Base-by-base conservation (phyloP, 2,329 filamentous ascomycete species). In the Hortaea sp. region DNA sequence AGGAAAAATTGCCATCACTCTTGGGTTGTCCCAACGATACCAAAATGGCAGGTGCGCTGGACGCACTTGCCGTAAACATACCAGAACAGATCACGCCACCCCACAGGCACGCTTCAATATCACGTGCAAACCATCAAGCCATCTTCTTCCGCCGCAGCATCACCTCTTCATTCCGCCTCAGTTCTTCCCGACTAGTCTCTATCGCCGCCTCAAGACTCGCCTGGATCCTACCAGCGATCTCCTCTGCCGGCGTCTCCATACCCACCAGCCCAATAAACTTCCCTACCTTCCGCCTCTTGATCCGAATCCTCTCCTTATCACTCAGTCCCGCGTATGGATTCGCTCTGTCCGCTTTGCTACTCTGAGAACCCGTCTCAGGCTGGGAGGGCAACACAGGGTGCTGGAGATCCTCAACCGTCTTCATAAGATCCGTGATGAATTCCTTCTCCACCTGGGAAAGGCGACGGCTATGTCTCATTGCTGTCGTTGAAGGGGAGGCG, bases 241-340 rank as follows among this genome's bases (percentile, higher is more conserved):
- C 69, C 63, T 68, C 67, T 4, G 62, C 53, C 13, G 75, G 76
- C 30, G 72, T 75, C 52, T 79, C 74, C 56, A 76, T 77, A 1
- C 81, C 83, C 43, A 78, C 68, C 47, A 88, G 68, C 9, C 84
- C 84, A 60, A 88, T 86, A 54, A 88, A 88, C 54, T 77, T 72
- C 40, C 84, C 84, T 60, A 88, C 78, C 66, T 81, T 80, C 51
- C 83, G 70, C 51, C 84, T 73, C 71, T 88, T 88, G 48, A 72
- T 66, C 42, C 63, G 57, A 7, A 72, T 53, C 38, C 69, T 50
- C 46, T 71, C 66, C 13, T 63, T 55, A 5, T 66, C 63, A 2
- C 44, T 63, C 41, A 72, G 30, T 1, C 56, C 55, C 9, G 56
- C 58, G 42, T 59, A 61, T 1, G 53, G 49, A 39, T 55, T 57